Percentiles rank a stretch among this genome's conserved stretches.
Evolutionary conservation across 371 early-diverging fungal species (phyloP).

Genomic region (Mucor piriformis): DNA sequence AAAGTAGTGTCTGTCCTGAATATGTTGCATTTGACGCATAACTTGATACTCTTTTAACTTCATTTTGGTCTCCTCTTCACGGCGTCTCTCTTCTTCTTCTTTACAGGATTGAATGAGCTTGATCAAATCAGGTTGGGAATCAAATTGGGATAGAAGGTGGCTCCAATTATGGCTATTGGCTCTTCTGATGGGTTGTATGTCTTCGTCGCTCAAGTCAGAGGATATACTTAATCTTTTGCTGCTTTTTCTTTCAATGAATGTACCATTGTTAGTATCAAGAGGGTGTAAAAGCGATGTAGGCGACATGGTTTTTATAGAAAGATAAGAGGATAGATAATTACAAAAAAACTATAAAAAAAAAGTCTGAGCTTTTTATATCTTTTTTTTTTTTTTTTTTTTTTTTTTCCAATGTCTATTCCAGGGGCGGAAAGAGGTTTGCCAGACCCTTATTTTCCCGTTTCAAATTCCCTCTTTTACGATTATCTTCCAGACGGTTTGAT

Average conservation of each 20-base stretch:
- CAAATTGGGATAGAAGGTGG: conserved; percentile 20
- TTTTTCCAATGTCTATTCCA: conserved; percentile 8
- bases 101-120: conserved; percentile 51
- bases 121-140: conserved; percentile 51
- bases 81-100: conserved; percentile 53
- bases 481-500: not conserved
- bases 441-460: conserved; percentile 23
- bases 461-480: not conserved
- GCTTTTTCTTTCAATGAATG: conserved; percentile 5
- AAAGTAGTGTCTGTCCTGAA: conserved; percentile 4
- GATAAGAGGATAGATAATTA: not conserved
- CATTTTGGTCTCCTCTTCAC: conserved; percentile 52
- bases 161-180: conserved; percentile 14
- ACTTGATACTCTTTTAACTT: conserved; percentile 41
- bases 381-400: not conserved
- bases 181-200: not conserved
- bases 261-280: conserved; percentile 6
- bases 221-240: conserved; percentile 14
- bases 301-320: conserved; percentile 1
- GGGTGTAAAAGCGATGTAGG: conserved; percentile 13
- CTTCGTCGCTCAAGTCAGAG: conserved; percentile 15
- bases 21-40: conserved; percentile 10
- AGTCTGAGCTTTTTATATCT: too few relatives aligned
- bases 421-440: conserved; percentile 18
- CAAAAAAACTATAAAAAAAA: conserved; percentile 1